Evolutionary conservation across 2,329 filamentous ascomycete species (phyloP), one percentile per base, ranked within the genome.

Genomic region (Pseudogymnoascus sp.): DNA sequence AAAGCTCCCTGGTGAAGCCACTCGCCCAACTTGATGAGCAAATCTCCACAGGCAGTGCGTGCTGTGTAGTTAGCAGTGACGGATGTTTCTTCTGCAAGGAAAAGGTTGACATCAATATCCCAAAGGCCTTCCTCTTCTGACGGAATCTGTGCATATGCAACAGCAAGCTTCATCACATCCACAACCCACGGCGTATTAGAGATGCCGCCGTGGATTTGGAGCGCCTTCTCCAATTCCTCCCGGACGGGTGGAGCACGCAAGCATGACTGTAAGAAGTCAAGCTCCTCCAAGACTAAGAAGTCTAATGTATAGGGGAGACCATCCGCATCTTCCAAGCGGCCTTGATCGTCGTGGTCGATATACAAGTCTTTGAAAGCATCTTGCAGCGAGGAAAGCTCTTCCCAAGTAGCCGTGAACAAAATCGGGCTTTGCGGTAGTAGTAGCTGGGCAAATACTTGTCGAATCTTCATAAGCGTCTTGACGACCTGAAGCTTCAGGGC

Each of bases 21-120:
- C 74, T 97, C 92, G 58, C 90, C 91, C 63, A 96, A 80, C 77
- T 96, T 97, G 75, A 96, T 92, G 29, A 96, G 82, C 58, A 99
- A 79, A 73, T 97, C 94, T 58, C 92, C 92, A 66, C 91, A 94
- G 41, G 93, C 94, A 15, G 91, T 96, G 67, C 94, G 86, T 12
- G 94, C 90, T 0, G 94, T 97, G 76, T 97, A 99, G 74, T 97
- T 97, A 33, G 92, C 90, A 10, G 92, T 96, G 15, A 97, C 89
- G 2, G 92, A 93, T 1, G 91, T 93, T 76, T 97, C 93, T 75
- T 99, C 94, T 0, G 92, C 93, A 55, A 99, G 81, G 75, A 95
- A 99, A 2, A 99, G 83, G 63, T 96, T 97, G 68, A 95, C 89
- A 74, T 99, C 94, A 65, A 97, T 91, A 68, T 97, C 91, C 94